These are phyloP conservation scores for Calonectria pseudoturangicola DNA, from an alignment of 2,329 filamentous ascomycete genomes.

Conservation along the genomic window DNA sequence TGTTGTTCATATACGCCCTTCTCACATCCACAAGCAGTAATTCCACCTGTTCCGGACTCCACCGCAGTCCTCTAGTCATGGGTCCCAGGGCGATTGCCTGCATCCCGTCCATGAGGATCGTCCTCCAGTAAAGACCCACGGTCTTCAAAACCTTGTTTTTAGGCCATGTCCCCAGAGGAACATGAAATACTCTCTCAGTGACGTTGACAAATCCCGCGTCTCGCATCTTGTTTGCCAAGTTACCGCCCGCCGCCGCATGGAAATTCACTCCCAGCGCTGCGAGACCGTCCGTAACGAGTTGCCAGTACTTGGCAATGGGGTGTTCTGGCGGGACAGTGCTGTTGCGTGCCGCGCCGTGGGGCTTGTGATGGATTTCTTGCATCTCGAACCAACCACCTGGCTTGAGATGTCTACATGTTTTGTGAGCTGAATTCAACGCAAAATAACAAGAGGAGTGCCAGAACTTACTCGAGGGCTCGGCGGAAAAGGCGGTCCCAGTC, in stretches of 20 bases:
- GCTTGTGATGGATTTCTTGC: slow-evolving; percentile 72
- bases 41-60: slow-evolving; percentile 69
- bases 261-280: slow-evolving; percentile 67
- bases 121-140: slow-evolving; percentile 71
- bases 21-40: slow-evolving; percentile 68
- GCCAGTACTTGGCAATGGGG: slow-evolving; percentile 68
- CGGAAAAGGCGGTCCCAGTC: slow-evolving; percentile 72
- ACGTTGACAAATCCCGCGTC: slow-evolving; percentile 72
- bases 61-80: slow-evolving; percentile 69
- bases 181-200: slow-evolving; percentile 68
- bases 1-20: slow-evolving; percentile 68
- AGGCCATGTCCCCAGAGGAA: slow-evolving; percentile 74
- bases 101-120: slow-evolving; percentile 69
- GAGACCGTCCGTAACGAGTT: slow-evolving; percentile 66
- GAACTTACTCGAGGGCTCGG: slow-evolving; percentile 51
- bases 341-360: slow-evolving; percentile 64
- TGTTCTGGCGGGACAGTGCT: slow-evolving; percentile 62
- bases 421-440: slow-evolving; percentile 4
- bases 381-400: slow-evolving; percentile 74
- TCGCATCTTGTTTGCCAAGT: slow-evolving; percentile 66
- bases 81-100: slow-evolving; percentile 72
- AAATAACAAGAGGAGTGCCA: neutral
- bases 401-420: slow-evolving; percentile 65
- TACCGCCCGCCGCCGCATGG: slow-evolving; percentile 63
- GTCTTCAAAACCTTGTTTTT: slow-evolving; percentile 70